Evolutionary conservation across 1,139 yeast genomes (phyloP).

Genomic region (Pichia sp.): DNA sequence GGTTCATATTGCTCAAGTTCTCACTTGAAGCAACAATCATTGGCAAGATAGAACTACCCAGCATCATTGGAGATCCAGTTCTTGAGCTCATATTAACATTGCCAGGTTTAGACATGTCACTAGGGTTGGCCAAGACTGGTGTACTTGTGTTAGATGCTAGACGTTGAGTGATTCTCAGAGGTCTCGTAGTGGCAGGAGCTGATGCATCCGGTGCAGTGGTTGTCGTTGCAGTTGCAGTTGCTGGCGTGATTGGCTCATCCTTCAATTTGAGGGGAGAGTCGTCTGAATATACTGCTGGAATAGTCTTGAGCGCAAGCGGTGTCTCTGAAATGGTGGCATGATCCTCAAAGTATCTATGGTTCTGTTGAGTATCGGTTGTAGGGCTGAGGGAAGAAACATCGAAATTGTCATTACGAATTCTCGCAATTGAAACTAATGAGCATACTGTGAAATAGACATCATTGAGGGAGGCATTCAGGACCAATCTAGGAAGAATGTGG

Average conservation of each 20-base stretch:
- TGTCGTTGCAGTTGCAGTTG: too few species aligned
- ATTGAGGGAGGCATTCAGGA: conserved; percentile 71
- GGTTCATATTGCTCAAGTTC: not conserved
- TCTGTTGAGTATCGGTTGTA: too few species aligned
- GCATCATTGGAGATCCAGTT: conserved; percentile 10
- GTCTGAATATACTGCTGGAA: not conserved
- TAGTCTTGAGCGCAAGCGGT: conserved; percentile 9
- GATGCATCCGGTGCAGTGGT: not conserved
- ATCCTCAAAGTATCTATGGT: conserved; percentile 5
- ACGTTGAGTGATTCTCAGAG: conserved; percentile 51
- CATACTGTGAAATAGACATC: conserved; percentile 71
- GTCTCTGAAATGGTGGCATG: conserved; percentile 7
- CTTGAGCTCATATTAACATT: conserved; percentile 3
- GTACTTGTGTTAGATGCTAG: conserved; percentile 15
- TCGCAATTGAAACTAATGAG: conserved; percentile 55
- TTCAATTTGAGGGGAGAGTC: too few species aligned
- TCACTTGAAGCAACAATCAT: conserved; percentile 9
- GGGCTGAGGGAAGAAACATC: too few species aligned
- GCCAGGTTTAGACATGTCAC: conserved; percentile 4
- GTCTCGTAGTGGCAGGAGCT: conserved; percentile 28
- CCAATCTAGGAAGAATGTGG: conserved; percentile 59
- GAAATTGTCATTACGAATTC: conserved; percentile 32
- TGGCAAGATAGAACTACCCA: conserved; percentile 9
- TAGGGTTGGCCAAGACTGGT: not conserved
- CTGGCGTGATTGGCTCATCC: too few species aligned